A percentile compares a stretch with the other conserved stretches of the same genome.
phyloP scores from a whole-genome alignment of 192 early-diverging fungal genomes.

The Chytriomyces sp. region DNA sequence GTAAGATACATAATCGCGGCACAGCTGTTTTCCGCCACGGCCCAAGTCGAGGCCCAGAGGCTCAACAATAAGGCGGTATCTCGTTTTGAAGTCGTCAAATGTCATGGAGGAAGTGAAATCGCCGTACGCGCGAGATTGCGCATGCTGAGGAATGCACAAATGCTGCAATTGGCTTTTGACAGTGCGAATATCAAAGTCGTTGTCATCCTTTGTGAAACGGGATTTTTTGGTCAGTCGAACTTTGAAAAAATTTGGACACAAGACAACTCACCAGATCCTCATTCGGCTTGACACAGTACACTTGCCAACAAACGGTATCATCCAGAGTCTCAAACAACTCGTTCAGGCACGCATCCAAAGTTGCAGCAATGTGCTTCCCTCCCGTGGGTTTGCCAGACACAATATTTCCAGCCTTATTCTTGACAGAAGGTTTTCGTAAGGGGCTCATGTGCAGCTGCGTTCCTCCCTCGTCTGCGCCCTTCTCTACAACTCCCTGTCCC shows the following conservation, averaged over 20 bases:
- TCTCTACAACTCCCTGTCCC: conserved; percentile 59
- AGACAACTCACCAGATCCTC: conserved; percentile 44
- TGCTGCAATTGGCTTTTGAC: conserved; percentile 74
- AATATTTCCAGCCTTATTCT: conserved; percentile 46
- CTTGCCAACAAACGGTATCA: conserved; percentile 79
- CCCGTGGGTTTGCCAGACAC: conserved; percentile 29
- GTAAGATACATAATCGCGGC: conserved; percentile 43
- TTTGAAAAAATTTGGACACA: background rate
- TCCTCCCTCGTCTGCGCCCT: conserved; percentile 71
- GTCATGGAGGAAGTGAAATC: conserved; percentile 76
- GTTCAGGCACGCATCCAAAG: conserved; percentile 47
- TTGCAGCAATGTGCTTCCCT: conserved; percentile 35
- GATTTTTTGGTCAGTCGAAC: background rate
- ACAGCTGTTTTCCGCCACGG: conserved; percentile 39
- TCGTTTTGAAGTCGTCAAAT: conserved; percentile 73
- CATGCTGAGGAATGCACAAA: conserved; percentile 74
- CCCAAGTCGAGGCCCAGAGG: conserved; percentile 45
- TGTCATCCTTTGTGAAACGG: background rate
- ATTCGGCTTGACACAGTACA: conserved; percentile 81
- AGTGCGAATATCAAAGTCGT: conserved; percentile 64
- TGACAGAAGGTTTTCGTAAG: conserved; percentile 70
- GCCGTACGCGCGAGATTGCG: conserved; percentile 61
- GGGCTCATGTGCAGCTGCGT: conserved; percentile 79
- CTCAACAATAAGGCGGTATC: conserved; percentile 69
- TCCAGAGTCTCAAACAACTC: conserved; percentile 80